These are phyloP conservation scores for Candida arabinofermentans DNA, from an alignment of 805 yeast genomes.

Conservation along the genomic window DNA sequence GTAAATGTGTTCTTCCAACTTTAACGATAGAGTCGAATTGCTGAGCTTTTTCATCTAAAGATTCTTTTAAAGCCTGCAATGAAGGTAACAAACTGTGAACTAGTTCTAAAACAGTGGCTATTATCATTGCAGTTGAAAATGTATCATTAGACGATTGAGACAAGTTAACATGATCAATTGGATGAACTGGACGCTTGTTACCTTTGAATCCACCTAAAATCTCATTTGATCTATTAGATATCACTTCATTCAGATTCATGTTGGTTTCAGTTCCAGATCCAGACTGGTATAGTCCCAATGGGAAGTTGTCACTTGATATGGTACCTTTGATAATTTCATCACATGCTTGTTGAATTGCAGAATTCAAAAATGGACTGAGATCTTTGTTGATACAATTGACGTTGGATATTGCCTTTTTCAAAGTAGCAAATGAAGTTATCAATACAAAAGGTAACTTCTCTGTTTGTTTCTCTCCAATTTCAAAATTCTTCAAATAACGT, in stretches of 20 bases:
- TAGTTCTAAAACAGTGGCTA: conserved; percentile 91
- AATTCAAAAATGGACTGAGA: conserved; percentile 75
- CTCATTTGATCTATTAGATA: conserved; percentile 95
- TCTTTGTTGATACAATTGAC: conserved; percentile 80
- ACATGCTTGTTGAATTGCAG: conserved; percentile 87
- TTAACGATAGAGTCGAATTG: conserved; percentile 87
- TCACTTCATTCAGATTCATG: conserved; percentile 98
- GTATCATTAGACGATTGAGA: conserved; percentile 98
- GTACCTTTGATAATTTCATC: conserved; percentile 89
- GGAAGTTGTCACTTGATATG: conserved; percentile 79
- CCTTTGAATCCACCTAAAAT: conserved; percentile 87
- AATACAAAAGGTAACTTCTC: conserved; percentile 89
- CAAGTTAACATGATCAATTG: conserved; percentile 96
- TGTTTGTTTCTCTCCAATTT: conserved; percentile 81
- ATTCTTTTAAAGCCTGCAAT: conserved; percentile 64
- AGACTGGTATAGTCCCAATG: conserved; percentile 95
- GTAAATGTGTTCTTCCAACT: conserved; percentile 97
- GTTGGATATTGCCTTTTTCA: conserved; percentile 90
- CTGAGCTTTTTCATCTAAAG: conserved; percentile 68
- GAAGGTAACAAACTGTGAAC: conserved; percentile 72
- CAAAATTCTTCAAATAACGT: conserved; percentile 88
- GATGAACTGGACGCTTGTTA: conserved; percentile 90
- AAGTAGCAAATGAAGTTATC: conserved; percentile 82
- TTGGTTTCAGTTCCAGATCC: conserved; percentile 98
- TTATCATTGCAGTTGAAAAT: conserved; percentile 98